These are phyloP conservation scores for Cutaneotrichosporon sp. DNA, from an alignment of 1,284 basidiomycete genomes.

Conservation along the genomic window DNA sequence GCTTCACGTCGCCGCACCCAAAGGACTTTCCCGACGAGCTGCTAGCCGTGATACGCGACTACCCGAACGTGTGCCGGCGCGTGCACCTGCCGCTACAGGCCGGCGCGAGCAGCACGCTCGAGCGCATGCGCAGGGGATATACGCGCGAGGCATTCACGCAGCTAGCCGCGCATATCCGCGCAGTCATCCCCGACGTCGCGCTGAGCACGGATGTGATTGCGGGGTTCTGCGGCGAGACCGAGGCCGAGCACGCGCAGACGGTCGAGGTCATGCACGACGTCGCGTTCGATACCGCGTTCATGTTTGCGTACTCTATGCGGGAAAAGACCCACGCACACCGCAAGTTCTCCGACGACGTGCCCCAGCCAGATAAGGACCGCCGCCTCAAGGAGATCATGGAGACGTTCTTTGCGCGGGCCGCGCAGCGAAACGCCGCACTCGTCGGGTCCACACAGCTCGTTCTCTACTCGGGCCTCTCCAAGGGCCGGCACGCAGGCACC, in stretches of 20 bases:
- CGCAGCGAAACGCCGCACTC: constrained; percentile 1
- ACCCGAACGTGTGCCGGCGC: constrained; percentile 5
- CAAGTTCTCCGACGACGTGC: constrained; percentile 3
- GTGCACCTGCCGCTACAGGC: constrained; percentile 1
- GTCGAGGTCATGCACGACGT: constrained; percentile 5
- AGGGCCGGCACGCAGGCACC: constrained; percentile 3
- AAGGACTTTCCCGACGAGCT: constrained; percentile 7
- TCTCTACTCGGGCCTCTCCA: not conserved
- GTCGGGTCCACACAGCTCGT: constrained; percentile 3
- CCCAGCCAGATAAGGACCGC: constrained; percentile 1
- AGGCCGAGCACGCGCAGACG: constrained; percentile 4
- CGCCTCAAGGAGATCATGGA: constrained; percentile 5
- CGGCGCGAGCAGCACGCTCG: not conserved
- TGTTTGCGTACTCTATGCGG: constrained; percentile 7
- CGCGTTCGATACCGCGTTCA: constrained; percentile 3
- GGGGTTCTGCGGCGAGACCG: constrained; percentile 3
- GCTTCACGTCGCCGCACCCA: constrained; percentile 3
- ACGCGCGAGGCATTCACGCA: constrained; percentile 1
- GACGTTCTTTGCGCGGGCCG: not conserved
- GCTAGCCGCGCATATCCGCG: not conserved
- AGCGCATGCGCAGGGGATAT: constrained; percentile 5
- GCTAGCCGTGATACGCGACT: constrained; percentile 4
- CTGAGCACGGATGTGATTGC: constrained; percentile 6
- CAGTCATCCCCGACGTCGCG: constrained; percentile 1
- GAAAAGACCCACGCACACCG: constrained; percentile 8